phyloP scores from a whole-genome alignment of 2,329 filamentous ascomycete genomes.

The Graphilbum ipis-grandicollis region DNA sequence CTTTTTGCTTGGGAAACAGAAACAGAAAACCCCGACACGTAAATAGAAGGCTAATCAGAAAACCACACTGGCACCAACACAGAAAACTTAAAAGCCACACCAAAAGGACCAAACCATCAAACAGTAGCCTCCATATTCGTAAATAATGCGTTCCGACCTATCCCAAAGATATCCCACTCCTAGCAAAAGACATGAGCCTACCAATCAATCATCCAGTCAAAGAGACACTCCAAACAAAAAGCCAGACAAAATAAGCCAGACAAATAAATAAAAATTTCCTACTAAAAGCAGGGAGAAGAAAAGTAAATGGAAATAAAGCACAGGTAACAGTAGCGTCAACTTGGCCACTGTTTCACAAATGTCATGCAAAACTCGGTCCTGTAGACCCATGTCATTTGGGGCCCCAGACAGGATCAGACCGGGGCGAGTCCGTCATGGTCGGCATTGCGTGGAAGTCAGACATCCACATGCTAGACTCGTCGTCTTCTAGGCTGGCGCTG shows the following conservation, averaged over 20 bases:
- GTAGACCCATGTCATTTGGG: no score
- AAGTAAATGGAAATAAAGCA: neutral
- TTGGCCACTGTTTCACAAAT: no score
- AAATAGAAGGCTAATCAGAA: no score
- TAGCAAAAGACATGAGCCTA: no score
- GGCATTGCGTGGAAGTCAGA: conserved; percentile 20
- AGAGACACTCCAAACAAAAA: no score
- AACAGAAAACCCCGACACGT: neutral
- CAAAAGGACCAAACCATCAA: no score
- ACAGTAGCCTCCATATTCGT: neutral
- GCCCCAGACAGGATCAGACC: conserved; percentile 13
- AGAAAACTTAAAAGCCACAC: no score
- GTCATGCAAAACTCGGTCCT: no score
- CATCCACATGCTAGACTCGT: conserved; percentile 32
- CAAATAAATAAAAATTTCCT: no score
- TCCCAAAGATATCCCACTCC: neutral
- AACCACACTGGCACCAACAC: neutral
- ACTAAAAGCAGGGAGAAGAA: neutral
- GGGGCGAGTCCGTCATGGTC: conserved; percentile 15
- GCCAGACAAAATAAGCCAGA: no score
- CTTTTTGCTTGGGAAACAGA: neutral
- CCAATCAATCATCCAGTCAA: no score
- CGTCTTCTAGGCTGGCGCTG: conserved; percentile 18
- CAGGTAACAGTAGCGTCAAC: no score
- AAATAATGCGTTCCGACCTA: neutral